phyloP scores from a whole-genome alignment of 495 filamentous ascomycete species.

The Penicillium taxi region DNA sequence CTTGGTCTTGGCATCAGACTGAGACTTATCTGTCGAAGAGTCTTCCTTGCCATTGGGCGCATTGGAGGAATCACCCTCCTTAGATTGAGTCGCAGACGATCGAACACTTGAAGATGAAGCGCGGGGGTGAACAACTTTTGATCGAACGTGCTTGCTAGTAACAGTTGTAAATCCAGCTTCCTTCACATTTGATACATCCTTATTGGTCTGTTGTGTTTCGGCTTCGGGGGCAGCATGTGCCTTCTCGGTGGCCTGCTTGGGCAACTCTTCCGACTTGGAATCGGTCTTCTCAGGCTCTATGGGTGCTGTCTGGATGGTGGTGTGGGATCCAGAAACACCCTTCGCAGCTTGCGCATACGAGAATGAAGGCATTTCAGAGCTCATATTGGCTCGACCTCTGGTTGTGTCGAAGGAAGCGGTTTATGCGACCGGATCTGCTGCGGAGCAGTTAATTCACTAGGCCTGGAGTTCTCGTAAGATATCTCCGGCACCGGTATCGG shows the following conservation, averaged over 20 bases:
- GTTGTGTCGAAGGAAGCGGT: constrained; percentile 7
- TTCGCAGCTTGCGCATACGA: constrained; percentile 96
- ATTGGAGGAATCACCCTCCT: constrained; percentile 63
- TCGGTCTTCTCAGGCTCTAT: constrained; percentile 22
- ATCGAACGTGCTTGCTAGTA: constrained; percentile 25
- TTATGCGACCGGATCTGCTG: constrained; percentile 19
- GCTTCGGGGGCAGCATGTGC: constrained; percentile 14
- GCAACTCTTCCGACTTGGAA: constrained; percentile 26
- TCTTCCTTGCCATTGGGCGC: constrained; percentile 58
- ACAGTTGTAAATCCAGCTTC: constrained; percentile 26
- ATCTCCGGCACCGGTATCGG: constrained; percentile 22
- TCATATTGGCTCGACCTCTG: constrained; percentile 12
- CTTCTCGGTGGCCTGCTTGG: constrained; percentile 12
- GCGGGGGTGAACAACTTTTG: constrained; percentile 41
- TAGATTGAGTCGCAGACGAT: constrained; percentile 53
- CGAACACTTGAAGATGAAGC: constrained; percentile 64
- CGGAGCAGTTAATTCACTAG: constrained; percentile 20
- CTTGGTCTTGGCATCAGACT: constrained; percentile 39
- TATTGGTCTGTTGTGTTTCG: constrained; percentile 26
- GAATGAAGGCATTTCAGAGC: constrained; percentile 42
- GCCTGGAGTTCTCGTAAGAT: constrained; percentile 18
- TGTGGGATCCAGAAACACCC: constrained; percentile 47
- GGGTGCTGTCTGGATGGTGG: constrained; percentile 29
- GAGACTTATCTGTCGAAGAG: constrained; percentile 58
- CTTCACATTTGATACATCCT: constrained; percentile 15